Conservation (phyloP, 1,139 yeast species). For the Lodderomyces orthopsilosis region DNA sequence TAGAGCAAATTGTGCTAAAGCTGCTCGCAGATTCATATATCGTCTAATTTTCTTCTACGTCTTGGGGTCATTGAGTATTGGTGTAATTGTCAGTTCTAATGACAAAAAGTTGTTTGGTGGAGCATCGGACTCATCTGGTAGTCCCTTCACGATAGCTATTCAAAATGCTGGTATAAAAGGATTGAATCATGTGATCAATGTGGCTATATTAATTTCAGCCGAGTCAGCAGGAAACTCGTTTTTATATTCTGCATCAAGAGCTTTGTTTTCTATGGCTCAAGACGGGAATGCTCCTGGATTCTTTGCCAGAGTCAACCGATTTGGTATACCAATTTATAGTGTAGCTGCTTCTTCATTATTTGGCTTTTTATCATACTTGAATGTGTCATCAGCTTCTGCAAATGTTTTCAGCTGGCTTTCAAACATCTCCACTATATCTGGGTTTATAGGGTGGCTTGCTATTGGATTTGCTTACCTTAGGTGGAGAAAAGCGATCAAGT, state of each 20-base stretch:
- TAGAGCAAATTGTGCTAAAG: slow-evolving; percentile 44
- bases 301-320: slow-evolving; percentile 54
- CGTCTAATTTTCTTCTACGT: slow-evolving; percentile 49
- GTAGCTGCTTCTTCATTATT: slow-evolving; percentile 30
- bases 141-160: slow-evolving; percentile 51
- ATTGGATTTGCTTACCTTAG: slow-evolving; percentile 55
- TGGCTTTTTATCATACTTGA: slow-evolving; percentile 60
- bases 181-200: slow-evolving; percentile 66
- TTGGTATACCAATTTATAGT: slow-evolving; percentile 62
- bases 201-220: slow-evolving; percentile 64
- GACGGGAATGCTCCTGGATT: slow-evolving; percentile 63
- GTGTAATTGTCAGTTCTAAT: slow-evolving; percentile 40
- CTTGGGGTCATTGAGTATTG: slow-evolving; percentile 43
- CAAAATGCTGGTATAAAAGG: slow-evolving; percentile 60
- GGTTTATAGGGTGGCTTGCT: slow-evolving; percentile 55
- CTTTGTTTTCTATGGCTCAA: slow-evolving; percentile 59
- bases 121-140: slow-evolving; percentile 44
- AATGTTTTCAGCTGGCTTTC: slow-evolving; percentile 65
- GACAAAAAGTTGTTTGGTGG: slow-evolving; percentile 24
- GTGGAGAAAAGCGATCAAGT: slow-evolving; percentile 52
- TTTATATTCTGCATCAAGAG: slow-evolving; percentile 68
- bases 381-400: slow-evolving; percentile 51
- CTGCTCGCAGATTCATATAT: slow-evolving; percentile 45
- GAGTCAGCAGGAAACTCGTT: slow-evolving; percentile 74
- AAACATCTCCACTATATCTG: slow-evolving; percentile 69